A percentile compares a stretch with the other conserved stretches of the same genome.
phyloP scores from a whole-genome alignment of 192 early-diverging fungal genomes.

The Mortierella claussenii region DNA sequence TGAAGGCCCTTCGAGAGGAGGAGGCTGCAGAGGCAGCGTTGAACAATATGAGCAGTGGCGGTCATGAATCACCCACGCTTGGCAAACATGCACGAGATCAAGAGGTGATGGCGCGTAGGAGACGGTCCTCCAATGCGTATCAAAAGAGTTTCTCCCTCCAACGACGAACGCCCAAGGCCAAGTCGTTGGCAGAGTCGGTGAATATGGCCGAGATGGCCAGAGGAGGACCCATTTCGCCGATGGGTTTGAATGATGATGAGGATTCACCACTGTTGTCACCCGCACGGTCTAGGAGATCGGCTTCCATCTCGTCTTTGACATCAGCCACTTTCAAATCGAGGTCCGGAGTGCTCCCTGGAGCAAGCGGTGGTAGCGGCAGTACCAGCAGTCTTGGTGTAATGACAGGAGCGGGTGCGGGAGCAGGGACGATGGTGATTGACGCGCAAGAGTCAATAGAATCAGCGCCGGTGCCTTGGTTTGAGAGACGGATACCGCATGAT shows the following conservation, averaged over 20 bases:
- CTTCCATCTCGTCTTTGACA: slow-evolving; percentile 16
- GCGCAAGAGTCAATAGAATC: neutral
- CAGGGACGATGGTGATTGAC: neutral
- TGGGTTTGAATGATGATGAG: slow-evolving; percentile 11
- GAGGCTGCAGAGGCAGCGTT: neutral
- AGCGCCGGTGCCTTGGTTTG: slow-evolving; percentile 17
- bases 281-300: slow-evolving; percentile 14
- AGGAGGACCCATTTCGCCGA: slow-evolving; percentile 34
- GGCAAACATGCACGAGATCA: too few relatives aligned
- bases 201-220: slow-evolving; percentile 41
- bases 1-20: slow-evolving; percentile 6
- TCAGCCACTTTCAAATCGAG: too few relatives aligned
- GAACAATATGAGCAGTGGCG: neutral
- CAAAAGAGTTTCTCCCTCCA: neutral
- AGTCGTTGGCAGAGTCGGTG: slow-evolving; percentile 41
- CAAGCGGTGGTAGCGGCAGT: neutral
- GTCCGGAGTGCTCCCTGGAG: too few relatives aligned
- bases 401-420: neutral
- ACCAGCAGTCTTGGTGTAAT: neutral
- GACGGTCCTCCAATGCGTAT: neutral
- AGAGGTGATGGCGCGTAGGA: neutral
- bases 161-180: slow-evolving; percentile 4
- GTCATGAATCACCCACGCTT: neutral
- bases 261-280: slow-evolving; percentile 22
- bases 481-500: slow-evolving; percentile 38